These are phyloP conservation scores for Coemansia sp. DNA, from an alignment of 192 early-diverging fungal genomes.

Conservation along the genomic window DNA sequence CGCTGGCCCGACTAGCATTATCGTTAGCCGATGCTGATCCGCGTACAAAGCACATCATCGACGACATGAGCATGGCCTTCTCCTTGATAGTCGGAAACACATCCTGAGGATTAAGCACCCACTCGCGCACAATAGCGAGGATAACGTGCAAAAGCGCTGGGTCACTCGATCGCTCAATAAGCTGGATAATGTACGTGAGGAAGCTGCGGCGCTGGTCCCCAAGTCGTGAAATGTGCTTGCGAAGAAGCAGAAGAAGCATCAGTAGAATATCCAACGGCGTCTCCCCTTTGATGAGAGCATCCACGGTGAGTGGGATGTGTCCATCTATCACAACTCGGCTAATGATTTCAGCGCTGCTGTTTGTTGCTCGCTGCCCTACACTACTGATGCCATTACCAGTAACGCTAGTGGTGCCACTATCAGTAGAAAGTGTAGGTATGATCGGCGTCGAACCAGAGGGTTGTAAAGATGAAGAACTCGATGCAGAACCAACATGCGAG, in stretches of 20 bases:
- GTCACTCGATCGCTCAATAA: conserved; percentile 85
- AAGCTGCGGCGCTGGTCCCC: conserved; percentile 88
- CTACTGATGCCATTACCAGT: neutral
- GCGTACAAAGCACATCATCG: conserved; percentile 85
- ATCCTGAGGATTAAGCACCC: conserved; percentile 81
- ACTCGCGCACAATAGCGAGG: conserved; percentile 79
- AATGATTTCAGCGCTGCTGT: conserved; percentile 27
- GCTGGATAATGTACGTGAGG: conserved; percentile 72
- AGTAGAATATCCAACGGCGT: conserved; percentile 43
- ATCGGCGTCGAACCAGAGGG: conserved; percentile 16
- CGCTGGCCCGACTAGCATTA: conserved; percentile 36
- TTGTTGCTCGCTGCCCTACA: conserved; percentile 3
- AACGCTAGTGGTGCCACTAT: neutral
- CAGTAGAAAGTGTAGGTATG: conserved; percentile 9
- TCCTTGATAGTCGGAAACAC: conserved; percentile 96
- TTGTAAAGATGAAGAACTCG: conserved; percentile 20
- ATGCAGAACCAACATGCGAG: conserved; percentile 7
- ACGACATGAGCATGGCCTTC: conserved; percentile 88
- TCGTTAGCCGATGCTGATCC: conserved; percentile 60
- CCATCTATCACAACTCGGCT: conserved; percentile 23
- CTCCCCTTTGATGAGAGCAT: conserved; percentile 37
- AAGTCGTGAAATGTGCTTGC: conserved; percentile 63
- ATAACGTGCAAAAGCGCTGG: conserved; percentile 70
- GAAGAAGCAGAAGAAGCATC: conserved; percentile 55
- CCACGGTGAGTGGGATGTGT: conserved; percentile 38